Conservation (phyloP, 2,329 filamentous ascomycete species). For the Colletotrichum coccodes region DNA sequence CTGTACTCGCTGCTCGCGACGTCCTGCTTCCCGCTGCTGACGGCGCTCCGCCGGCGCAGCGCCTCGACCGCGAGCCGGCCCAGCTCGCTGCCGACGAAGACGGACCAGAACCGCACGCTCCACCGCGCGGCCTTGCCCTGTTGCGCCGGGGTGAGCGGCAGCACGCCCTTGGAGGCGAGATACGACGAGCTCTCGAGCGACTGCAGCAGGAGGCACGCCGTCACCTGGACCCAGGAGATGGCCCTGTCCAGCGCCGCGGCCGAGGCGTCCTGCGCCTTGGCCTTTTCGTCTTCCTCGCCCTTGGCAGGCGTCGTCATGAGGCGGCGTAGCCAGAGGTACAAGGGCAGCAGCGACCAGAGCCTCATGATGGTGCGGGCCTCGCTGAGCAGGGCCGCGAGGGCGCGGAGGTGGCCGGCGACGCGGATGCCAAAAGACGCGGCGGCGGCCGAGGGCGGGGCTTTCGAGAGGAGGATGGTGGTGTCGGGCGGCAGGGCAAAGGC, state of each 20-base stretch:
- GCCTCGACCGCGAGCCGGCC: conserved; percentile 67
- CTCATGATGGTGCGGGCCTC: conserved; percentile 79
- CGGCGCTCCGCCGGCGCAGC: conserved; percentile 44
- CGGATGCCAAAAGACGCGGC: conserved; percentile 56
- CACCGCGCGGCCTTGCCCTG: conserved; percentile 73
- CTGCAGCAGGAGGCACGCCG: conserved; percentile 77
- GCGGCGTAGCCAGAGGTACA: conserved; percentile 74
- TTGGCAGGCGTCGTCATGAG: conserved; percentile 51
- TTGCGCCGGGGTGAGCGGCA: conserved; percentile 66
- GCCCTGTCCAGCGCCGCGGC: conserved; percentile 51
- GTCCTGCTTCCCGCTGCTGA: conserved; percentile 37
- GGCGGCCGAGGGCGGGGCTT: conserved; percentile 47
- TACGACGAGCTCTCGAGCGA: conserved; percentile 85
- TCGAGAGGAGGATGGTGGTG: conserved; percentile 57
- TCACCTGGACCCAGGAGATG: conserved; percentile 76
- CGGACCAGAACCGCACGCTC: conserved; percentile 84
- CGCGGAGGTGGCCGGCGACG: conserved; percentile 64
- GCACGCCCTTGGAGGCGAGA: conserved; percentile 77
- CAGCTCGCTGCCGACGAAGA: conserved; percentile 81
- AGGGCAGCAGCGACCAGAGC: conserved; percentile 79
- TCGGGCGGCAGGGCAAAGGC: conserved; percentile 61
- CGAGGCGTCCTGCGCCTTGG: conserved; percentile 47
- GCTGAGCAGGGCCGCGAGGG: conserved; percentile 72
- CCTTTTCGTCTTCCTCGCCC: conserved; percentile 41
- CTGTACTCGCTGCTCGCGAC: conserved; percentile 53